Percentiles rank a stretch among this genome's conserved stretches.
Evolutionary conservation across 805 yeast species (phyloP).

Genomic region (Candida ipomoeae): DNA sequence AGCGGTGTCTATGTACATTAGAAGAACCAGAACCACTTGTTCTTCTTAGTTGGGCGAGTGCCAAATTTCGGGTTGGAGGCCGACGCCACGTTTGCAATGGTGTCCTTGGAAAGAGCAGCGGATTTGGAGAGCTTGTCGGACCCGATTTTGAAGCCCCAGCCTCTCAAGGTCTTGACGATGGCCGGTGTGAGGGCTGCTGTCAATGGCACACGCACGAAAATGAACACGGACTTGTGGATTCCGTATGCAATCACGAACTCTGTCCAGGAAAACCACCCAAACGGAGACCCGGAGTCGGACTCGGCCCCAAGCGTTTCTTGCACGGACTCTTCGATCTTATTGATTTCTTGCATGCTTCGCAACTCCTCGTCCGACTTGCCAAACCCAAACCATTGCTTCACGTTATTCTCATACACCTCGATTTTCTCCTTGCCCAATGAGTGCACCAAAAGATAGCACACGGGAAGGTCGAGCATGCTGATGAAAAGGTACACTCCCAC

Average conservation of each 20-base stretch:
- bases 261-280: conserved; percentile 54
- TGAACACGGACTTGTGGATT: conserved; percentile 72
- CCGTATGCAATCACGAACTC: conserved; percentile 92
- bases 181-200: conserved; percentile 91
- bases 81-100: conserved; percentile 33
- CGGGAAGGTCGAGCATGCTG: conserved; percentile 73
- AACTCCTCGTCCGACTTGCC: conserved; percentile 47
- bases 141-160: conserved; percentile 80
- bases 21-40: conserved; percentile 62
- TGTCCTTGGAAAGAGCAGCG: conserved; percentile 20
- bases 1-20: conserved; percentile 18
- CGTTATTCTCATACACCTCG: conserved; percentile 57
- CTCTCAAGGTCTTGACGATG: conserved; percentile 58
- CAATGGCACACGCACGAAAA: conserved; percentile 79
- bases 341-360: conserved; percentile 32
- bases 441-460: conserved; percentile 80
- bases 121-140: conserved; percentile 43
- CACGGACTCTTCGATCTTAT: conserved; percentile 24
- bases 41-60: conserved; percentile 44
- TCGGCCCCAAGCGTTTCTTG: conserved; percentile 22
- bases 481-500: conserved; percentile 76
- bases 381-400: conserved; percentile 59
- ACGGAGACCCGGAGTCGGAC: conserved; percentile 16
- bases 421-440: conserved; percentile 82
- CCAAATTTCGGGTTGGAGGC: conserved; percentile 50